Evolutionary conservation across 306 rosid genomes (phyloP).

Genomic region (Glycine latifolia): DNA sequence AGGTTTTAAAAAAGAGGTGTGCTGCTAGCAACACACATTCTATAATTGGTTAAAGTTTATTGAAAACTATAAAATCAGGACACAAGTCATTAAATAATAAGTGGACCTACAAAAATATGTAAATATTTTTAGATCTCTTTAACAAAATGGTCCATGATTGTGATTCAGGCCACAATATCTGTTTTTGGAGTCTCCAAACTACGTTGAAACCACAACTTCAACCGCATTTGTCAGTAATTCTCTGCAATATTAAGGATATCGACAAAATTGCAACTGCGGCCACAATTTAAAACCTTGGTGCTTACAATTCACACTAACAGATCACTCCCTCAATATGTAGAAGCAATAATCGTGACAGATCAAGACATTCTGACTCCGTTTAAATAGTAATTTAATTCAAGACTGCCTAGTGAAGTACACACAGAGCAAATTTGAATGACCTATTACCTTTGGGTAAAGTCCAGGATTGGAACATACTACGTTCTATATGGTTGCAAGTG

Average conservation of each 20-base stretch:
- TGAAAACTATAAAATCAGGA: no score
- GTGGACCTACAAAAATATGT: no score
- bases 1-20: background rate
- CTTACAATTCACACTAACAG: background rate
- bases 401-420: constrained; percentile 1
- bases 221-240: background rate
- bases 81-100: no score
- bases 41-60: no score
- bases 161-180: background rate
- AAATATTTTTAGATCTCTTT: no score
- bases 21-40: no score
- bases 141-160: background rate
- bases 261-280: background rate
- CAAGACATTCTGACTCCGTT: background rate
- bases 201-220: background rate
- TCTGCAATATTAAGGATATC: background rate
- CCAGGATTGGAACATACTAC: constrained; percentile 48
- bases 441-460: constrained; percentile 15
- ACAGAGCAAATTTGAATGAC: background rate
- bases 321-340: constrained; percentile 22
- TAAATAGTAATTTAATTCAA: background rate
- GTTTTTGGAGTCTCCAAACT: background rate
- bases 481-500: constrained; percentile 75
- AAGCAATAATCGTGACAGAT: constrained; percentile 3
- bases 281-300: background rate